Evolutionary conservation across 495 filamentous ascomycete genomes (phyloP).

Genomic region (Penicillium samsonianum): DNA sequence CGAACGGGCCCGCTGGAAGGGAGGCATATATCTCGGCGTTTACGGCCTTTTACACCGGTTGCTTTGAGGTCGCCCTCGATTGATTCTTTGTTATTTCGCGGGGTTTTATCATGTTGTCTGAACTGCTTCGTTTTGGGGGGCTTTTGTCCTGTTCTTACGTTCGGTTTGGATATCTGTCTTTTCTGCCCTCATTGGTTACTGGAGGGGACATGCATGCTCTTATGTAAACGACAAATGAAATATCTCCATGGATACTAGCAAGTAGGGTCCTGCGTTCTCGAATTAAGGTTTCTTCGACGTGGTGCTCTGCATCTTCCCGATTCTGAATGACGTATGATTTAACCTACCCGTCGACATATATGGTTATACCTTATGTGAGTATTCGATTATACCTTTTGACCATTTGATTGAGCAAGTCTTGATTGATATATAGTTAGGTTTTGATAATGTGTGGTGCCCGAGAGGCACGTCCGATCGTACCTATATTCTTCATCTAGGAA

Average conservation of each 20-base stretch:
- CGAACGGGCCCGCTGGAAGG: too few species aligned
- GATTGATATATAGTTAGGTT: background rate
- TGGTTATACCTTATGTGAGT: background rate
- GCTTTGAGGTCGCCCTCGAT: constrained; percentile 4
- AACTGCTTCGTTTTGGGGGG: background rate
- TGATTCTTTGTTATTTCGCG: background rate
- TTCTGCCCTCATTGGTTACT: background rate
- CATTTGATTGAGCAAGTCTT: background rate
- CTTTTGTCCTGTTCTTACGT: background rate
- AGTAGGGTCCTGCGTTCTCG: constrained; percentile 2
- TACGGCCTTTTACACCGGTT: background rate
- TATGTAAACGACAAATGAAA: constrained; percentile 14
- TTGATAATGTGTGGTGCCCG: background rate
- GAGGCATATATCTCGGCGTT: constrained; percentile 14
- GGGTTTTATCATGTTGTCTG: background rate
- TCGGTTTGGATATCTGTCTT: background rate
- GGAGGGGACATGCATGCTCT: background rate
- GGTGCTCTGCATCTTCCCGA: background rate
- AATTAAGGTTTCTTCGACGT: background rate
- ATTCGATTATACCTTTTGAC: background rate
- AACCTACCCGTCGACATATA: background rate
- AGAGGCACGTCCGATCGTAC: background rate
- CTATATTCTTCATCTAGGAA: background rate
- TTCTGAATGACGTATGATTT: background rate
- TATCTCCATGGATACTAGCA: constrained; percentile 7